Base-by-base conservation (phyloP, 2,329 filamentous ascomycete species). In the Botrytis fabae region DNA sequence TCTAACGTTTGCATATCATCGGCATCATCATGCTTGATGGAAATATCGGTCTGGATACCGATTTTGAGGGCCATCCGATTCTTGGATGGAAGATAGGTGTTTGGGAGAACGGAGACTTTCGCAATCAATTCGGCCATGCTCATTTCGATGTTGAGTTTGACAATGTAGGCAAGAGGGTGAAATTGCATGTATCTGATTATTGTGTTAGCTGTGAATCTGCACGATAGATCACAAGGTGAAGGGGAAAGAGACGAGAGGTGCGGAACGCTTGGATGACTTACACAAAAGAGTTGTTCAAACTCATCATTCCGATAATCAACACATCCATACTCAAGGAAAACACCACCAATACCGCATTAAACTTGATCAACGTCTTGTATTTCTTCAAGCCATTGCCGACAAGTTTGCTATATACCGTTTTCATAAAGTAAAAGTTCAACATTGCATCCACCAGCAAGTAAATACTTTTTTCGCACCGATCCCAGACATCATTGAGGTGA, bases 351-450 rank as follows among this genome's bases (percentile, higher is more conserved):
- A 79, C 79, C 2, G 81, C 80, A 73, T 85, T 84, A 75, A 85
- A 84, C 35, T 78, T 78, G 1, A 84, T 80, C 4, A 84, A 77
- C 0, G 80, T 80, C 64, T 80, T 73, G 70, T 85, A 85, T 74
- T 85, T 85, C 14, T 77, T 79, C 12, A 84, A 77, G 0, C 70
- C 70, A n/a, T 71, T 71, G 7, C 60, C 60, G 2, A 85, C 79
- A 3, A 85, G 80, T 6, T 81, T 78, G 14, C 77, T 76, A 72
- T 82, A 81, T 35, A 85, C 83, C 6, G 80, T 83, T 22, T 76
- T 76, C 4, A 88, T 80, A 75, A 89, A 89, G 75, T 86, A 87
- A 78, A 81, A 84, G 73, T 88, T 89, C n/a, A 89, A 82, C 0
- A 77, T 79, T 1, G 82, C 85, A 73, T 89, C 86, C 10, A 88